These are phyloP conservation scores for Rhodomyrtus tomentosa DNA, from an alignment of 345 rosid genomes.

Conservation along the genomic window DNA sequence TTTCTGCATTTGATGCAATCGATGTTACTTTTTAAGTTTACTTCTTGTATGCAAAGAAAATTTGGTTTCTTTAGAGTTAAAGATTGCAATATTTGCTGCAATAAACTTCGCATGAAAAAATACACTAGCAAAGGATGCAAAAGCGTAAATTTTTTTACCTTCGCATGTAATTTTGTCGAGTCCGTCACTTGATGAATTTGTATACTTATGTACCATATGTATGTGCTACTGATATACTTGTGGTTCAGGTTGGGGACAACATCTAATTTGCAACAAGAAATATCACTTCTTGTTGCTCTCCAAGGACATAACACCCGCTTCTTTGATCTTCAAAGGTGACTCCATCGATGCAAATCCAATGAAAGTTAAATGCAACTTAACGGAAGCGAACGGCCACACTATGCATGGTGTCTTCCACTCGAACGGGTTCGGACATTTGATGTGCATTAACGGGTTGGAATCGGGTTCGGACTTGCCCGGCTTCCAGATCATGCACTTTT, in stretches of 20 bases:
- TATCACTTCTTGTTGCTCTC: slow-evolving; percentile 79
- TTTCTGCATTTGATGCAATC: not conserved
- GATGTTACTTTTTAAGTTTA: not conserved
- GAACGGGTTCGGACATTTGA: slow-evolving; percentile 85
- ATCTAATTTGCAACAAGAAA: slow-evolving; percentile 79
- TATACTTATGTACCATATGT: not conserved
- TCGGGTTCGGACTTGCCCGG: slow-evolving; percentile 60
- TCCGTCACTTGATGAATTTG: not conserved
- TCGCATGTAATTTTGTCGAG: not conserved
- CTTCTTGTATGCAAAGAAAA: not conserved
- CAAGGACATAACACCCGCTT: slow-evolving; percentile 14
- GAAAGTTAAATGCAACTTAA: slow-evolving; percentile 31
- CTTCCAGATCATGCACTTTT: slow-evolving; percentile 65
- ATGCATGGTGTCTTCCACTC: slow-evolving; percentile 87
- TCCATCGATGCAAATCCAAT: not conserved
- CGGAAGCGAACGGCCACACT: slow-evolving; percentile 40
- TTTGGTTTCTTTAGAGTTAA: not conserved
- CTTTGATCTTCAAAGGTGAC: slow-evolving; percentile 24
- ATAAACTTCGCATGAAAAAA: no score
- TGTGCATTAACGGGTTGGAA: slow-evolving; percentile 60
- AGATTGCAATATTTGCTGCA: not conserved
- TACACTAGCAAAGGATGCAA: not conserved
- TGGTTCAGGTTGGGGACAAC: slow-evolving; percentile 75
- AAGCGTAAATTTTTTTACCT: not conserved
- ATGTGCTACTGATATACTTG: not conserved